Evolutionary conservation across 148 eudicot species (phyloP).

Genomic region (Gaultheria prostrata): DNA sequence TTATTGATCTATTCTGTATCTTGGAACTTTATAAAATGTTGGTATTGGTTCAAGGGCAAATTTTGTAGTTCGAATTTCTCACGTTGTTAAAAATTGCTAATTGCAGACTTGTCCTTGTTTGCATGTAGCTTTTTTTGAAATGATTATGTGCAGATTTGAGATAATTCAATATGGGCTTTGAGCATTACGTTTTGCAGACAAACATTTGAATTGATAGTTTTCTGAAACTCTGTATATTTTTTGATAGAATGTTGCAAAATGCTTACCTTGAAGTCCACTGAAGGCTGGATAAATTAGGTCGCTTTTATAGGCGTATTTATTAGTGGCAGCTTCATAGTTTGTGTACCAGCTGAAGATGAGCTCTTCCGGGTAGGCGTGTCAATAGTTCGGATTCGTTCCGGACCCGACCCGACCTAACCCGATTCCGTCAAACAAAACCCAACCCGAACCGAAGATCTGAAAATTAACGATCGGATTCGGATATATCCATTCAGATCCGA

Average conservation of each 20-base stretch:
- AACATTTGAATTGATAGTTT: background rate
- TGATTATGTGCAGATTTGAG: background rate
- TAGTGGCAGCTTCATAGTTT: slow-evolving; percentile 1
- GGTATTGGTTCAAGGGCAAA: background rate
- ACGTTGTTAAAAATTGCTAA: background rate
- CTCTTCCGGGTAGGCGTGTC: background rate
- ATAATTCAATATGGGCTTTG: background rate
- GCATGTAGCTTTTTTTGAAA: background rate
- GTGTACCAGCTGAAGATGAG: background rate
- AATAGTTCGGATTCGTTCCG: too few relatives aligned
- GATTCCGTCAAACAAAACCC: too few relatives aligned
- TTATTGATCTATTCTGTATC: background rate
- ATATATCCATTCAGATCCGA: too few relatives aligned
- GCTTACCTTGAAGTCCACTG: background rate
- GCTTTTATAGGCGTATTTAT: background rate
- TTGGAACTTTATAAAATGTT: background rate
- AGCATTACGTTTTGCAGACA: background rate
- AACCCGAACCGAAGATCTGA: too few relatives aligned
- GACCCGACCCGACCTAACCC: too few relatives aligned
- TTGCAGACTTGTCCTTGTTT: background rate
- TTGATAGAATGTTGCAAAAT: background rate
- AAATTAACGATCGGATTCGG: too few relatives aligned
- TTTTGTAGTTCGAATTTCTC: slow-evolving; percentile 3
- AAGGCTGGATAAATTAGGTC: background rate
- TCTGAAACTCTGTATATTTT: background rate